phyloP scores from a whole-genome alignment of 2,329 filamentous ascomycete species.

The Calonectria honghensis region DNA sequence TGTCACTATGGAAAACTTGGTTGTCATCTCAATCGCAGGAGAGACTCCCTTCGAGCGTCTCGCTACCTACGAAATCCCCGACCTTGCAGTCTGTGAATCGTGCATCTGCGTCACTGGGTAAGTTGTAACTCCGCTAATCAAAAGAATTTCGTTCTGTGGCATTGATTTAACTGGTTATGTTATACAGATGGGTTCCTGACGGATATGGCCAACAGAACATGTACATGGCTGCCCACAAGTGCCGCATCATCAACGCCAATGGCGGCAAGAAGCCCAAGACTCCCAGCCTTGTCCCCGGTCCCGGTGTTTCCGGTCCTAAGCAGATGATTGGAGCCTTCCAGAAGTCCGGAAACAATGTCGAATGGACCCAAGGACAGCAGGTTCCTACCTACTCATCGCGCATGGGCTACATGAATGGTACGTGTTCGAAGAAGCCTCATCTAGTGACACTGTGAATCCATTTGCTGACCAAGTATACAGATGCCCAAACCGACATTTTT shows the following conservation, averaged over 20 bases:
- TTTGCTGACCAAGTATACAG: neutral
- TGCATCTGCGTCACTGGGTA: conserved; percentile 36
- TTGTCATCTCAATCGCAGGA: conserved; percentile 29
- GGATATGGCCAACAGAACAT: conserved; percentile 36
- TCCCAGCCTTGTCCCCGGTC: conserved; percentile 23
- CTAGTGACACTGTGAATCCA: neutral
- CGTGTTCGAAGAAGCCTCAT: neutral
- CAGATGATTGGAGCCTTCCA: conserved; percentile 37
- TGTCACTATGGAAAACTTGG: conserved; percentile 36
- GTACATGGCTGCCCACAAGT: conserved; percentile 38
- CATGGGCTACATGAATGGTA: conserved; percentile 34
- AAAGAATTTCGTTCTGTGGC: too few species aligned
- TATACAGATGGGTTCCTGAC: conserved; percentile 27
- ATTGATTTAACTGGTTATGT: neutral
- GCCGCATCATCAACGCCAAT: conserved; percentile 32
- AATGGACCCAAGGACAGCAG: conserved; percentile 30
- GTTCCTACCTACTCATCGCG: conserved; percentile 34
- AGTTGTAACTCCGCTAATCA: neutral
- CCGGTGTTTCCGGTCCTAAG: conserved; percentile 27
- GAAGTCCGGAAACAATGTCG: conserved; percentile 33
- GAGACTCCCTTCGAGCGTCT: conserved; percentile 36
- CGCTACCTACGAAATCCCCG: conserved; percentile 29
- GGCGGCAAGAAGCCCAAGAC: conserved; percentile 33
- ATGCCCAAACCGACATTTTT: conserved; percentile 33
- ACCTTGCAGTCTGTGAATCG: conserved; percentile 30